These are phyloP conservation scores for Aspergillus panamensis DNA, from an alignment of 495 filamentous ascomycete genomes.

Conservation along the genomic window DNA sequence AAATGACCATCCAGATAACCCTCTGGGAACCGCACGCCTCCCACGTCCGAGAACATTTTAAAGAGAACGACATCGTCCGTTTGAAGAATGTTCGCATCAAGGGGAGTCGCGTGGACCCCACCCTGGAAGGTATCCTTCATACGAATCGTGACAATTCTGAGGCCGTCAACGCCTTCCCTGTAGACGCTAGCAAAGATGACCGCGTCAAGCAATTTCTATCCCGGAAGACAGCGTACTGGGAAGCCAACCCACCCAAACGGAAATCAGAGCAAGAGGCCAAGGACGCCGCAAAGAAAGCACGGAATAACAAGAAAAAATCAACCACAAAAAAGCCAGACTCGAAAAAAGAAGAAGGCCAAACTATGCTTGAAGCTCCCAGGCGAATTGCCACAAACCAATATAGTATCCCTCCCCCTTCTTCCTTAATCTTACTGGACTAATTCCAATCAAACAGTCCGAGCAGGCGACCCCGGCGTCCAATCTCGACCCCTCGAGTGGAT, in stretches of 20 bases:
- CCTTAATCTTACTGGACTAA: not conserved
- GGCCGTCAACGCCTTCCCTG: conserved; percentile 50
- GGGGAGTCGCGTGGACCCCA: conserved; percentile 36
- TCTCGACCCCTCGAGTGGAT: conserved; percentile 40
- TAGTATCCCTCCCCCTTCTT: conserved; percentile 27
- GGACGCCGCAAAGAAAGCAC: conserved; percentile 32
- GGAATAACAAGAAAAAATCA: conserved; percentile 22
- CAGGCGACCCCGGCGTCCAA: conserved; percentile 27
- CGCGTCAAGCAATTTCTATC: conserved; percentile 58
- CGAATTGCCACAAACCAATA: conserved; percentile 40
- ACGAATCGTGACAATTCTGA: conserved; percentile 52
- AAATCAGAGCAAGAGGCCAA: conserved; percentile 39
- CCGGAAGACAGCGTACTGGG: conserved; percentile 61
- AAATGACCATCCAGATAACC: conserved; percentile 67
- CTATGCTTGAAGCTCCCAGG: conserved; percentile 19
- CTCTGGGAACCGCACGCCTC: conserved; percentile 66
- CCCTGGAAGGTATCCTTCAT: conserved; percentile 70
- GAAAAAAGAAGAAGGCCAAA: conserved; percentile 38
- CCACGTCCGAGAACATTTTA: conserved; percentile 53
- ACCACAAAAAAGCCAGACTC: conserved; percentile 28
- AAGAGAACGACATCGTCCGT: conserved; percentile 55
- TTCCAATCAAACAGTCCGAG: conserved; percentile 28
- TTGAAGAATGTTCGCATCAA: conserved; percentile 75
- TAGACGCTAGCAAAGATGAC: conserved; percentile 42
- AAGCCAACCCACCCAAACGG: conserved; percentile 38